phyloP scores from a whole-genome alignment of 1,284 basidiomycete species.

The Athelia psychrophila region DNA sequence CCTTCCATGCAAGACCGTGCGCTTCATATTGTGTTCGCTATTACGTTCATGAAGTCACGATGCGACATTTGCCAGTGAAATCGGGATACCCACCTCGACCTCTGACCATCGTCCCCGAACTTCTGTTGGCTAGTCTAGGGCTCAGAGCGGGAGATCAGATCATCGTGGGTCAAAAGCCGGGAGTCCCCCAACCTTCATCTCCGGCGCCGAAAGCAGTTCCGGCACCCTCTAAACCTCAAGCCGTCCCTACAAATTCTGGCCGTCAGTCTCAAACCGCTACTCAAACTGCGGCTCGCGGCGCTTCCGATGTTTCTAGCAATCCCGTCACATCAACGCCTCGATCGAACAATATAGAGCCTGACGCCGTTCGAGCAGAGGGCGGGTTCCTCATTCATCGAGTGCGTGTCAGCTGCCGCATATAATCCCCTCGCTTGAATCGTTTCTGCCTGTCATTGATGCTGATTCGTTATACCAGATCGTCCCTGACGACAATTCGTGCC shows the following conservation, averaged over 20 bases:
- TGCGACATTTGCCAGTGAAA: slow-evolving; percentile 57
- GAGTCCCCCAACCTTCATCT: slow-evolving; percentile 11
- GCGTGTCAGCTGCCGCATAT: slow-evolving; percentile 20
- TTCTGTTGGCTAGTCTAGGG: slow-evolving; percentile 74
- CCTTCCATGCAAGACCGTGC: slow-evolving; percentile 76
- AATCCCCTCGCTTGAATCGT: too few relatives aligned
- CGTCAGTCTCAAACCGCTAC: not conserved
- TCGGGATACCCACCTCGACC: slow-evolving; percentile 80
- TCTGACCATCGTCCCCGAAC: slow-evolving; percentile 68
- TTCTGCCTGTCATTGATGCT: too few relatives aligned
- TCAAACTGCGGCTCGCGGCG: not conserved
- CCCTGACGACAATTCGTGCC: slow-evolving; percentile 91
- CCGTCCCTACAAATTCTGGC: too few relatives aligned
- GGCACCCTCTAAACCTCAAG: slow-evolving; percentile 8
- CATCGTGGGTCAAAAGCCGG: slow-evolving; percentile 60
- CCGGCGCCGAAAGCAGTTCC: not conserved
- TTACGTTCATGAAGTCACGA: slow-evolving; percentile 6
- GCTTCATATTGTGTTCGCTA: slow-evolving; percentile 24
- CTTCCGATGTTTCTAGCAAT: not conserved
- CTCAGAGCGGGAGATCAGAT: slow-evolving; percentile 79
- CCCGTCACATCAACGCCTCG: slow-evolving; percentile 4
- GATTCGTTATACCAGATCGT: slow-evolving; percentile 58
- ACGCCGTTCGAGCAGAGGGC: slow-evolving; percentile 56
- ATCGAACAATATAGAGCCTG: slow-evolving; percentile 39
- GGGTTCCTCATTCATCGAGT: slow-evolving; percentile 73